Evolutionary conservation across 768 basidiomycete genomes (phyloP), one percentile per base, ranked within the genome.

Genomic region (Rubroboletus satanas): DNA sequence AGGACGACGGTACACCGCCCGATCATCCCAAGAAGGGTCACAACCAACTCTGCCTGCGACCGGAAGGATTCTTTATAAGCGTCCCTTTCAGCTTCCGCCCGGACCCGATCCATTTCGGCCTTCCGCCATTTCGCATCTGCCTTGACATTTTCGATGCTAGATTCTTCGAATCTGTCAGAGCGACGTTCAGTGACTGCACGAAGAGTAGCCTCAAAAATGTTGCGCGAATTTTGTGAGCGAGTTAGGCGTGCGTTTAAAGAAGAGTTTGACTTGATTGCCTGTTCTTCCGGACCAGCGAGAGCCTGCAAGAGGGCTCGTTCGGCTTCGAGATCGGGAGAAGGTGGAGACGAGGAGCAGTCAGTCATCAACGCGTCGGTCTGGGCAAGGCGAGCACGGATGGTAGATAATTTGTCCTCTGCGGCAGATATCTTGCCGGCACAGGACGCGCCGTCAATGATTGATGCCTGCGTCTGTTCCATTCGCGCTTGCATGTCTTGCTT

Each of bases 141-240:
- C 64, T 84, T 87, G 63, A 94, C 74, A 58, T 82, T 87, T 56
- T 90, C 85, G 26, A 83, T 66, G 62, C 78, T 81, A 37, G 80
- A 63, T 28, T 91, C 87, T 65, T 93, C 92, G 35, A 92, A 72
- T 60, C 84, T 84, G 58, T 91, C 89, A 5, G 86, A 88, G 56
- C 80, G 84, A 51, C 92, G 77, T 64, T 94, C 88, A 33, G 86
- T 83, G 46, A 86, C 84, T 15, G 90, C 90, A n/a, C 88, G 83
- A 66, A 93, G 80, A 36, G 88, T 90, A 15, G 89, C 91, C 45
- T 91, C 89, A 64, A 93, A 91, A 79, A 93, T 88, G 32, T 86
- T 83, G 57, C 75, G 78, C 5, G 89, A 84, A 66, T 92, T 93
- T 54, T 79, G 78, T 4, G 90, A 86, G 6, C 85, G 82, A 63